Evolutionary conservation across 768 basidiomycete species (phyloP).

Genomic region (Panus rudis): DNA sequence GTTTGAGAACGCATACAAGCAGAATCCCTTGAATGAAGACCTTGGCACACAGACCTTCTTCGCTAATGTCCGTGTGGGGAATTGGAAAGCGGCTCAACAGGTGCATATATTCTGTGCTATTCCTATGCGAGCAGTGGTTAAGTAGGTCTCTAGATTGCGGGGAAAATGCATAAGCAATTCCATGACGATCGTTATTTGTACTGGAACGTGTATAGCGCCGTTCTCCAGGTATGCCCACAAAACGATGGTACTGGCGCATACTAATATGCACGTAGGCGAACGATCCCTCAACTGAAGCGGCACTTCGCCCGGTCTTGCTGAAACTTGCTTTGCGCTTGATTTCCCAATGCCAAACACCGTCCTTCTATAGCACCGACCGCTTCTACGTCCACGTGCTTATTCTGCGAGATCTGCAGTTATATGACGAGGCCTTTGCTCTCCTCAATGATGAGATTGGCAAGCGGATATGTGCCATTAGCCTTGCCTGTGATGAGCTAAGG

Average conservation of each 20-base stretch:
- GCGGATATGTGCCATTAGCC: slow-evolving; percentile 59
- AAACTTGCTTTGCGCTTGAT: slow-evolving; percentile 75
- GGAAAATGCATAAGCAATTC: slow-evolving; percentile 79
- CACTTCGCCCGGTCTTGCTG: slow-evolving; percentile 62
- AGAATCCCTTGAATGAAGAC: slow-evolving; percentile 75
- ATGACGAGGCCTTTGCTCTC: slow-evolving; percentile 64
- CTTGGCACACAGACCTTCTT: slow-evolving; percentile 81
- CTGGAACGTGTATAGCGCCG: slow-evolving; percentile 73
- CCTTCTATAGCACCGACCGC: slow-evolving; percentile 62
- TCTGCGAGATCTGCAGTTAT: slow-evolving; percentile 58
- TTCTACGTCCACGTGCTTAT: slow-evolving; percentile 72
- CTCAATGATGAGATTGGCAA: slow-evolving; percentile 64
- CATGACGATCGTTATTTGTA: slow-evolving; percentile 76
- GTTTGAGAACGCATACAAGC: slow-evolving; percentile 84
- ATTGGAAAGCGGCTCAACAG: slow-evolving; percentile 86
- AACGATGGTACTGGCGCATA: neutral
- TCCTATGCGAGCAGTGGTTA: neutral
- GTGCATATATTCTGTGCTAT: slow-evolving; percentile 30
- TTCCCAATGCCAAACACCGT: slow-evolving; percentile 53
- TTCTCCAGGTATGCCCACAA: slow-evolving; percentile 49
- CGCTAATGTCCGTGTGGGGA: slow-evolving; percentile 69
- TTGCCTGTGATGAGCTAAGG: slow-evolving; percentile 70
- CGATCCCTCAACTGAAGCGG: slow-evolving; percentile 51
- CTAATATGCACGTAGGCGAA: slow-evolving; percentile 46
- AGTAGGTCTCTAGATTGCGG: slow-evolving; percentile 50